Base-by-base conservation (phyloP, 2,329 filamentous ascomycete genomes). In the Penicillium sp. region DNA sequence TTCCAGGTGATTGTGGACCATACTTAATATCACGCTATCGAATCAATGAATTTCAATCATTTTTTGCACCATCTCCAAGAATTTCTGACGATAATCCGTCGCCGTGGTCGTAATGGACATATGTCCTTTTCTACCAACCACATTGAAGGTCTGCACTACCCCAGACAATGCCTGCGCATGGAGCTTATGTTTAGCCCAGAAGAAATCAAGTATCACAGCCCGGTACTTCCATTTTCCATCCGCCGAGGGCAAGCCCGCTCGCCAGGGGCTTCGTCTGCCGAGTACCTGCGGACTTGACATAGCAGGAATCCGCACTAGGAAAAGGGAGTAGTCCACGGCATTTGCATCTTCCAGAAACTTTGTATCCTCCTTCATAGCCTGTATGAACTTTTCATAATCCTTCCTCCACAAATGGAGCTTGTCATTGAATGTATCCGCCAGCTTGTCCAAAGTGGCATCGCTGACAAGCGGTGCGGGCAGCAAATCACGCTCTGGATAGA, bases 41-140 rank as follows among this genome's bases (percentile, higher is more conserved):
- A n/a, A 37, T 41, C 15, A 42, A 48, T 70, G 61, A 15, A 76
- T 67, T 58, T 81, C 75, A 41, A 82, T 69, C 58, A 82, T 75
- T 5, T 74, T 75, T 35, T 79, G 73, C 6, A 84, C 78, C 83
- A 86, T 84, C 7, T 73, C 69, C 39, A 85, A 65, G 60, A 86
- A 86, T 48, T 83, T 78, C 63, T 82, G 73, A 14, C 87, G 79
- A 67, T 92, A 92, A 75, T 92, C 90, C 0, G 80, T 78, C 10
- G 87, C 84, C 5, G 85, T 84, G 0, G 89, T 88, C 0, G 89
- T 92, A 56, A 92, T 90, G 60, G 86, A 89, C 89, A 92, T 92
- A 0, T 85, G 88, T 0, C 88, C 89, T 65, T 88, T 82, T 2
- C 82, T 77, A 35, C 84, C 86, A 31, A 91, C 77, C 12, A 82